Evolutionary conservation across 83 land plant species (phyloP).

Genomic region (Picea abies): DNA sequence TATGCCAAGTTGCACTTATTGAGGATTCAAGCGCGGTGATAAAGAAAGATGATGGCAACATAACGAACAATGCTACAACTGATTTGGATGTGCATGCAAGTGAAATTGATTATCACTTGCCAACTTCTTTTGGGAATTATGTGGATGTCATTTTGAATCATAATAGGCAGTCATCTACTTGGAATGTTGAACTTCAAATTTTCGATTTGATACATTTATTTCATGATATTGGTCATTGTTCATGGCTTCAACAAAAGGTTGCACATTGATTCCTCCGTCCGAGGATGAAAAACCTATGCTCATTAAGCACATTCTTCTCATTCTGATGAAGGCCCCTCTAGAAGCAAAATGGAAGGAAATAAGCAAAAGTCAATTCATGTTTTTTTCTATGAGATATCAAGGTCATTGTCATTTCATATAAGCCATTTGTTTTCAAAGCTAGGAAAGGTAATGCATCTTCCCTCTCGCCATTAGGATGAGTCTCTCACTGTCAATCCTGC

Average conservation of each 20-base stretch:
- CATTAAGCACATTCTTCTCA: constrained; percentile 36
- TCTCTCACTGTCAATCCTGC: no score
- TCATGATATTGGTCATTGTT: constrained; percentile 79
- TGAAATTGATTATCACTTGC: constrained; percentile 67
- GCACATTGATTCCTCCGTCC: constrained; percentile 25
- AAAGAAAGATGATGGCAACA: no score
- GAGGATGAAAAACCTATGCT: constrained; percentile 29
- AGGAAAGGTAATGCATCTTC: no score
- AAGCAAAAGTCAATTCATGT: constrained; percentile 67
- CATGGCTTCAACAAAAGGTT: constrained; percentile 44
- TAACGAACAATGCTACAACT: not conserved
- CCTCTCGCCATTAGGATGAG: no score
- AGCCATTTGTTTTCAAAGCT: constrained; percentile 83
- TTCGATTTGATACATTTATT: constrained; percentile 76
- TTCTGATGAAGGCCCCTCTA: constrained; percentile 31
- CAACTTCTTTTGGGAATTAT: constrained; percentile 68
- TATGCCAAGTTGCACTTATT: constrained; percentile 87
- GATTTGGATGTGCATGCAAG: constrained; percentile 27
- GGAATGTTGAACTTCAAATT: constrained; percentile 78
- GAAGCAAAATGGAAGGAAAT: constrained; percentile 42
- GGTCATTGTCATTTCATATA: constrained; percentile 74
- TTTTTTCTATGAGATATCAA: constrained; percentile 85
- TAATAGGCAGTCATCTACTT: constrained; percentile 65
- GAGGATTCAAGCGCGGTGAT: constrained; percentile 76
- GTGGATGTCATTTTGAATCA: constrained; percentile 75